Evolutionary conservation across 1,284 basidiomycete genomes (phyloP), one percentile per base, ranked within the genome.

Genomic region (Cutaneotrichosporon cavernicola): DNA sequence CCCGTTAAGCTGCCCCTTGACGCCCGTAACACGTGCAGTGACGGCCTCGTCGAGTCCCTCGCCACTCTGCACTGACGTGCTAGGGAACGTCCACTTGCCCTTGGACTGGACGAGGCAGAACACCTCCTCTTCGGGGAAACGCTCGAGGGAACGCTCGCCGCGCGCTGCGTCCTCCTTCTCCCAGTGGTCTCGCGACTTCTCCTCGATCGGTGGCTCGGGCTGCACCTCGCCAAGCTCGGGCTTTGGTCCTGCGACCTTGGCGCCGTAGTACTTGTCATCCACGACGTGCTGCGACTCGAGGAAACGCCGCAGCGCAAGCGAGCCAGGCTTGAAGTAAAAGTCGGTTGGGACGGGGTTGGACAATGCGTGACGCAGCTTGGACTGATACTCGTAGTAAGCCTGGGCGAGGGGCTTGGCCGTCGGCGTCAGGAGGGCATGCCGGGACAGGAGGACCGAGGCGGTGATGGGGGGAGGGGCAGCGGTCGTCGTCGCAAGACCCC

Each of bases 271-370:
- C 61, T 83, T 82, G 46, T 83, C 81, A 72, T 92, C 90, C 58
- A 88, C 85, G 67, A 84, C 82, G 63, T 86, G 85, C 74, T 93
- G 89, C 72, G 91, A 87, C 60, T 86, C 79, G 56, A 84, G 87
- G 77, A 94, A 97, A 57, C 89, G 86, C 50, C 88, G 88, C 76
- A 95, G 89, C 38, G 96, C 86, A 4, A 92, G 84, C 0, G 92
- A 92, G 0, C 94, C 95, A 65, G 89, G 88, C 80, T 95, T 95
- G 85, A 97, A 98, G 84, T 97, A 98, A 80, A 97, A 96, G 51
- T 92, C 88, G 63, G 87, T 86, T 18, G 92, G 89, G 79, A 93
- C 89, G 0, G 95, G 94, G 75, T 94, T 93, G 75, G 90, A 89
- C 50, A 97, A 82, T 6, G 92, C 89, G 70, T 91, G 89, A 69